A percentile compares a stretch with the other conserved stretches of the same genome.
Evolutionary conservation across 495 filamentous ascomycete species (phyloP).

Genomic region (Hypoxylon trugodes): DNA sequence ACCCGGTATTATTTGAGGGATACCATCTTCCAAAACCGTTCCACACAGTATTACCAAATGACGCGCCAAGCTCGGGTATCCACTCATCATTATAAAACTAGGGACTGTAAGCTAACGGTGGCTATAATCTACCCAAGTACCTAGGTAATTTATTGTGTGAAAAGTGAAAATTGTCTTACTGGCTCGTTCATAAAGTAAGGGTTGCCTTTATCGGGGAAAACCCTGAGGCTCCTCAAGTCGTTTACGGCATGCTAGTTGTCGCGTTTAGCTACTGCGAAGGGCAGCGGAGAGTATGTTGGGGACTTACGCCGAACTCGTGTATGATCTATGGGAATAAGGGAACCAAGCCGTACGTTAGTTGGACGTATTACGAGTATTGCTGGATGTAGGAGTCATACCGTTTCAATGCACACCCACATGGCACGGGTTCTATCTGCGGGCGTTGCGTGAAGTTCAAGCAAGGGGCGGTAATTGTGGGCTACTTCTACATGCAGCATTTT

Average conservation of each 20-base stretch:
- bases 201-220: no score
- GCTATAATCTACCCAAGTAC: no score
- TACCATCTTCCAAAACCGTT: no score
- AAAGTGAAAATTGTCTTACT: neutral
- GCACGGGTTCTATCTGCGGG: no score
- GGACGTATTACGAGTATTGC: neutral
- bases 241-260: constrained; percentile 6
- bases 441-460: no score
- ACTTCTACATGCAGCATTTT: no score
- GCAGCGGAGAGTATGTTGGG: neutral
- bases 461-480: no score
- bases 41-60: no score
- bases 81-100: constrained; percentile 8
- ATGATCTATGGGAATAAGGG: neutral
- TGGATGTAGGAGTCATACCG: neutral
- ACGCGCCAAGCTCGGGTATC: constrained; percentile 1
- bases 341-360: neutral
- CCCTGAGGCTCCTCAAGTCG: no score
- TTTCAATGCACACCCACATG: neutral
- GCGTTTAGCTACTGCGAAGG: neutral
- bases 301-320: constrained; percentile 7
- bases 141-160: no score
- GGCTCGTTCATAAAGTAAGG: neutral
- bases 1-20: no score
- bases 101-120: neutral